phyloP scores from a whole-genome alignment of 2,329 filamentous ascomycete genomes.

The Colletotrichum lupini region DNA sequence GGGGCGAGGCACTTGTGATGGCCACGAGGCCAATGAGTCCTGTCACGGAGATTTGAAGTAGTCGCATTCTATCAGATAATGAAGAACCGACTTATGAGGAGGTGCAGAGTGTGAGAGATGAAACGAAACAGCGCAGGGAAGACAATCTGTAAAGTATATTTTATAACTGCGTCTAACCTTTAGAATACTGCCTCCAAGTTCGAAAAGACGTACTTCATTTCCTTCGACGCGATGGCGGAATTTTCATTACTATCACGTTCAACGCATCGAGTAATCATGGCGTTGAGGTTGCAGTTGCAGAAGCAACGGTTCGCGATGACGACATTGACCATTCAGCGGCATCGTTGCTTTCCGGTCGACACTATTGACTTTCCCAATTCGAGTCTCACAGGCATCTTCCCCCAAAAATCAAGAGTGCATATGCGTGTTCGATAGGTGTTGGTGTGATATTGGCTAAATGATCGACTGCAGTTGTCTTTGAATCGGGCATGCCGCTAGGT shows the following conservation, averaged over 20 bases:
- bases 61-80: conserved; percentile 10
- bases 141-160: background rate
- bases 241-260: background rate
- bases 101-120: background rate
- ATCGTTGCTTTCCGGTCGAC: background rate
- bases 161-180: background rate
- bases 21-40: background rate
- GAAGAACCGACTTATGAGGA: background rate
- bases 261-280: background rate
- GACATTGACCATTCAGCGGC: conserved; percentile 23
- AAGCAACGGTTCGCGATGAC: conserved; percentile 14
- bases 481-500: background rate
- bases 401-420: background rate
- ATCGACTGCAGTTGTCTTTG: conserved; percentile 4
- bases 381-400: background rate
- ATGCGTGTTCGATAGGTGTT: background rate
- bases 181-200: background rate
- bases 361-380: background rate
- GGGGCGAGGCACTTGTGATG: background rate
- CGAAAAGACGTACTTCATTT: background rate
- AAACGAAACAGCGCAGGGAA: background rate
- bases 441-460: background rate
- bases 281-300: background rate
- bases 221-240: conserved; percentile 6
- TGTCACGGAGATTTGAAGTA: background rate